Percentiles rank a stretch among this genome's conserved stretches.
These are phyloP conservation scores for Cutaneotrichosporon cutaneum DNA, from an alignment of 1,284 basidiomycete genomes.

Conservation along the genomic window DNA sequence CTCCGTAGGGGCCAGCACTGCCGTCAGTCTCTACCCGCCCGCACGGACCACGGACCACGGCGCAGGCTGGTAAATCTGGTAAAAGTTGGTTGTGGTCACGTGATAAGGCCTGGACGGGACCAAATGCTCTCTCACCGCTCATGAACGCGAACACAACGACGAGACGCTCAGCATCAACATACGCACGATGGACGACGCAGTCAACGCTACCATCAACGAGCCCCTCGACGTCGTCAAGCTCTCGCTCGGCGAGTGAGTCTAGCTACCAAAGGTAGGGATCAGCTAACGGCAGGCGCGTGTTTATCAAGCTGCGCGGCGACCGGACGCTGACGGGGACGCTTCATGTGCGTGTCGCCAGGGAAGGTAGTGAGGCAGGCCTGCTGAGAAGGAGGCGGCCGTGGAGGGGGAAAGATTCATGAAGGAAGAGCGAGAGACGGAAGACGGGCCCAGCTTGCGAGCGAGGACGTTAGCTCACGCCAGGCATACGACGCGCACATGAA, in stretches of 20 bases:
- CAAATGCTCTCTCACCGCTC: not conserved
- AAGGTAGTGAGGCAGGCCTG: not conserved
- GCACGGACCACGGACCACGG: no score
- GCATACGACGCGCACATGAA: conserved; percentile 99
- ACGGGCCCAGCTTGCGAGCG: not conserved
- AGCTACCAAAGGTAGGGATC: conserved; percentile 39
- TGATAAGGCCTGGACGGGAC: not conserved
- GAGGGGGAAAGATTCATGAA: no score
- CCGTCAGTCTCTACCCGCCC: no score
- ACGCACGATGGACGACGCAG: conserved; percentile 58
- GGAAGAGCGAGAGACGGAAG: not conserved
- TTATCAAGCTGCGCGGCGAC: conserved; percentile 85
- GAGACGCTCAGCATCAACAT: not conserved
- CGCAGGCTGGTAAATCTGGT: no score
- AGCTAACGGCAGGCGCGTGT: conserved; percentile 44
- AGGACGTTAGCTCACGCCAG: conserved; percentile 54
- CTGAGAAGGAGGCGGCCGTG: not conserved
- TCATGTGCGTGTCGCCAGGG: conserved; percentile 64
- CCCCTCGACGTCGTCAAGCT: conserved; percentile 98
- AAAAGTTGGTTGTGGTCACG: no score
- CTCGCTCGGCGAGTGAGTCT: conserved; percentile 89
- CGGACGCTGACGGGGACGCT: conserved; percentile 87
- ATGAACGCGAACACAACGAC: not conserved
- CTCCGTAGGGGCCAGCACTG: no score
- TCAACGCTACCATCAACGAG: conserved; percentile 72